Conservation (phyloP, 140 eudicot genomes). For the Senecio squalidus region DNA sequence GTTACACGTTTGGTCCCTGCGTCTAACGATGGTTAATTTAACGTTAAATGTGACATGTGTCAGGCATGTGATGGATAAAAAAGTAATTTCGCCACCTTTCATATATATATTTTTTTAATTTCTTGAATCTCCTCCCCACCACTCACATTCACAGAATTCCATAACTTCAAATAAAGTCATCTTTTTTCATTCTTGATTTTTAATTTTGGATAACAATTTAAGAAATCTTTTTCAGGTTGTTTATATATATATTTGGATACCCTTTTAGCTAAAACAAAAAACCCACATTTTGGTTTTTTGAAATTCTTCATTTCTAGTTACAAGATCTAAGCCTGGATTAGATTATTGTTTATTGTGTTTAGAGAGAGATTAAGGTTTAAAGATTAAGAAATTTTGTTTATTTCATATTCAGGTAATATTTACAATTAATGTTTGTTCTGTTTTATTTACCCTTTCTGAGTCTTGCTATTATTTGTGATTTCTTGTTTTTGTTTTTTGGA, state of each 20-base stretch:
- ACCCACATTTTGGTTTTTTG: constrained; percentile 24
- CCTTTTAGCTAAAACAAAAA: constrained; percentile 25
- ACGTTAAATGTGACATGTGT: too few relatives aligned
- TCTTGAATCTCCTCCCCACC: constrained; percentile 51
- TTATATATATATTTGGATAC: constrained; percentile 4
- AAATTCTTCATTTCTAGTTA: constrained; percentile 24
- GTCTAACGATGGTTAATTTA: too few relatives aligned
- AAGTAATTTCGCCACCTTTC: too few relatives aligned
- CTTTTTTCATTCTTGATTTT: constrained; percentile 10
- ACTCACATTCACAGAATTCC: constrained; percentile 52
- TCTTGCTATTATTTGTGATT: constrained; percentile 13
- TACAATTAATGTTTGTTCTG: constrained; percentile 22
- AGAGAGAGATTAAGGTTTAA: constrained; percentile 14
- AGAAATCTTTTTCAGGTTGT: constrained; percentile 6
- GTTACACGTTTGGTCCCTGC: too few relatives aligned
- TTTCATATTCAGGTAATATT: constrained; percentile 33
- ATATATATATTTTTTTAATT: too few relatives aligned
- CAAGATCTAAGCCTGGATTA: constrained; percentile 46
- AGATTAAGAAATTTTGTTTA: background rate
- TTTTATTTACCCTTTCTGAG: constrained; percentile 17
- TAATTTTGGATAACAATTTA: background rate
- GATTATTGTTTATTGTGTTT: constrained; percentile 19
- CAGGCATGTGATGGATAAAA: too few relatives aligned
- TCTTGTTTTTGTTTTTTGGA: background rate
- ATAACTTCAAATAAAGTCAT: constrained; percentile 36